A percentile compares a stretch with the other conserved stretches of the same genome.
Evolutionary conservation across 257 asterid species (phyloP).

Genomic region (Gentiana macrophylla): DNA sequence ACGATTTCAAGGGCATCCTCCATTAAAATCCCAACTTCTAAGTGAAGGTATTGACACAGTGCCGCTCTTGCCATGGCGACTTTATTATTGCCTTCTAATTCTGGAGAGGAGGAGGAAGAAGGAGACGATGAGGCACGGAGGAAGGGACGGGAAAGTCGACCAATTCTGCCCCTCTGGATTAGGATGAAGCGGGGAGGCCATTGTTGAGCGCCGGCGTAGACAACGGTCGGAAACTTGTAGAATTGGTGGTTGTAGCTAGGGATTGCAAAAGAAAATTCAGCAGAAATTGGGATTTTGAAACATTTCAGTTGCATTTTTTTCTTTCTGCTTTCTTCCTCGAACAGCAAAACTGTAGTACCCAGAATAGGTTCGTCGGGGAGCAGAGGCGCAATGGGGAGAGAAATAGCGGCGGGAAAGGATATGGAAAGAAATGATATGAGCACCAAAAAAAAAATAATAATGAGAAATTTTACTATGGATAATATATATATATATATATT

Average conservation of each 20-base stretch:
- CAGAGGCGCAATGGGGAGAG: no score
- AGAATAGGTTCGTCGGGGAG: no score
- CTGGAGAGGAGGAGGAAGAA: neutral
- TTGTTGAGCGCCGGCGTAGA: neutral
- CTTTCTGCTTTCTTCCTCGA: neutral
- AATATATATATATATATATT: no score
- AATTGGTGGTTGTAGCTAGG: neutral
- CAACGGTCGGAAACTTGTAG: neutral
- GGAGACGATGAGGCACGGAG: neutral
- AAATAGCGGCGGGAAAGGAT: no score
- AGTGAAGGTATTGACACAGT: slow-evolving; percentile 45
- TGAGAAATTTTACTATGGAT: no score
- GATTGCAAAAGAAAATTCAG: neutral
- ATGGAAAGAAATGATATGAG: no score
- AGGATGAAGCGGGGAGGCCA: neutral
- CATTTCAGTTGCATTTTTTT: slow-evolving; percentile 3
- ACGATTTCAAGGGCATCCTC: slow-evolving; percentile 57
- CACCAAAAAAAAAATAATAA: no score
- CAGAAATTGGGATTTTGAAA: neutral
- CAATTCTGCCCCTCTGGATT: neutral
- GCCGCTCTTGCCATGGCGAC: slow-evolving; percentile 52
- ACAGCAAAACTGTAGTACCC: no score
- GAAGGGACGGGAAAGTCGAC: neutral
- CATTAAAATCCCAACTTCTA: slow-evolving; percentile 40
- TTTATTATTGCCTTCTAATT: slow-evolving; percentile 1